Evolutionary conservation across 1,284 basidiomycete species (phyloP), one percentile per base, ranked within the genome.

Genomic region (Puccinia hordei): DNA sequence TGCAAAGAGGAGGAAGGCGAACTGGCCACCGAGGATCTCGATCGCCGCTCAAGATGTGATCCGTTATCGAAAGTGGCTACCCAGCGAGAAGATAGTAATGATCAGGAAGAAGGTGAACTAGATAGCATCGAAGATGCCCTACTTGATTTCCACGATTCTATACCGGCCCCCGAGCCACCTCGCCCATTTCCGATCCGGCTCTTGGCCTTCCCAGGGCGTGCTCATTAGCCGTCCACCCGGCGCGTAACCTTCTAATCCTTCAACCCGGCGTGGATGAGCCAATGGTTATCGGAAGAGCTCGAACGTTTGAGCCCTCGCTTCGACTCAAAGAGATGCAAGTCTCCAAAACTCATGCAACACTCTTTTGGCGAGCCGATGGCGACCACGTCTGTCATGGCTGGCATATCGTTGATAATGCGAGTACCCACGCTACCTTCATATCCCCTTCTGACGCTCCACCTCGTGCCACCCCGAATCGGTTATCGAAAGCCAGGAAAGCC

Each of bases 241-340:
- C 15, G 5, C 44, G 51, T 12, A 73, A 73, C 38, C 24, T 73
- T 1, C 6, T 73, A 22, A 73, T 73, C 53, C 51, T 73, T 19
- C 46, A 73, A 59, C 72, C 72, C 22, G 72, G 46, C 19, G 68
- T 71, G 12, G 46, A 71, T n/a, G 68, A 71, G 46, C 59, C 74
- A 10, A 53, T 76, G 59, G 35, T 59, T 19, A 51, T 78, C 5
- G 76, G 76, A 24, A 41, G 76, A 49, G 76, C 69, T 78, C 38
- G 76, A n/a, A 57, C 65, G 17, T 78, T 78, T n/a, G 65, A 59
- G 17, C 44, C 63, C 6, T 55, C 59, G 19, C 38, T 78, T n/a
- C 65, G 76, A 46, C 38, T 78, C 19, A 78, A 78, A 59, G 76
- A 78, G 27, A 78, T 78, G 76, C 49, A 78, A 46, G 65, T 78